Conservation (phyloP, 768 basidiomycete species). For the Russula lepida region DNA sequence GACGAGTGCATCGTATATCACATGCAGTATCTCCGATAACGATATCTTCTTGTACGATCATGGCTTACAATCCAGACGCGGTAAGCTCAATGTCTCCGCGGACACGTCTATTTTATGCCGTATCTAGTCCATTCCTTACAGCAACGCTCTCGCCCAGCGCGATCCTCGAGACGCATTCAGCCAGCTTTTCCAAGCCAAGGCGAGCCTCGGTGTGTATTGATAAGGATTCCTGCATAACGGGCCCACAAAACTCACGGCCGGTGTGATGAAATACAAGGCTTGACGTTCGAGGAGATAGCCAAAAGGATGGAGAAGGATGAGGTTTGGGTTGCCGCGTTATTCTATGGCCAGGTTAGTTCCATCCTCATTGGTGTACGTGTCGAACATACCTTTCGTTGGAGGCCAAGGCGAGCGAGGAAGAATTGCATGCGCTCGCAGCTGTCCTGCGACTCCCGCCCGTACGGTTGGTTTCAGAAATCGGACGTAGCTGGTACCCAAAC, state of each 20-base stretch:
- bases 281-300: slow-evolving; percentile 64
- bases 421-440: slow-evolving; percentile 44
- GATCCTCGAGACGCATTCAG: not conserved
- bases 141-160: not conserved
- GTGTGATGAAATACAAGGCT: slow-evolving; percentile 32
- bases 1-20: not conserved
- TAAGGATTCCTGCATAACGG: slow-evolving; percentile 40
- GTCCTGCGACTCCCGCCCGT: slow-evolving; percentile 39
- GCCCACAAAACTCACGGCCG: slow-evolving; percentile 41
- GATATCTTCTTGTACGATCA: not conserved
- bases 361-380: not conserved
- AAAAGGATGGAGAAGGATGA: slow-evolving; percentile 62
- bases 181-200: not conserved
- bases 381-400: slow-evolving; percentile 24
- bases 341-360: slow-evolving; percentile 61
- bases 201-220: not conserved
- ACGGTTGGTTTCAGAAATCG: slow-evolving; percentile 34
- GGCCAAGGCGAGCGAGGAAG: slow-evolving; percentile 61
- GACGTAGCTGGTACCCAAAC: slow-evolving; percentile 66
- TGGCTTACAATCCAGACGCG: not conserved
- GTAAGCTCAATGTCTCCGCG: not conserved
- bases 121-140: not conserved
- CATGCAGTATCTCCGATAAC: not conserved
- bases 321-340: slow-evolving; percentile 74
- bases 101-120: not conserved